These are phyloP conservation scores for Cicer yamashitae DNA, from an alignment of 306 rosid genomes.

Conservation along the genomic window DNA sequence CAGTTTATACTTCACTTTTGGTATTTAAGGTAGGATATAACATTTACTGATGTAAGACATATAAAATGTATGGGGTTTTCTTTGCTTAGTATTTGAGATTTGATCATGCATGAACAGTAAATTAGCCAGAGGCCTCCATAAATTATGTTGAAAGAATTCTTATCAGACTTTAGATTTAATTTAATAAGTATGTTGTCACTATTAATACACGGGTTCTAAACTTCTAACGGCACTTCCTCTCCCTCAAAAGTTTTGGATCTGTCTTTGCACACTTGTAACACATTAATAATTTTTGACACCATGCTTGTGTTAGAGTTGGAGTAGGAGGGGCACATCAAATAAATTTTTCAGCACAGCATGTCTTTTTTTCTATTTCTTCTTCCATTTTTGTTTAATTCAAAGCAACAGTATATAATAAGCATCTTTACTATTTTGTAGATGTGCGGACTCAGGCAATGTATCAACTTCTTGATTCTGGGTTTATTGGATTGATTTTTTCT, in stretches of 20 bases:
- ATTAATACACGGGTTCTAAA: not conserved
- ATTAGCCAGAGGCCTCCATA: constrained; percentile 10
- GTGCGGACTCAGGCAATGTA: constrained; percentile 95
- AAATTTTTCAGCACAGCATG: not conserved
- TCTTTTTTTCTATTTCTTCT: not conserved
- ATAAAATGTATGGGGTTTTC: constrained; percentile 1
- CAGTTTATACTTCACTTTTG: not conserved
- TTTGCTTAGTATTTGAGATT: not conserved
- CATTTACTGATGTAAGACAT: constrained; percentile 2
- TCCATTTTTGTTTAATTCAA: not conserved
- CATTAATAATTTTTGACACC: not conserved
- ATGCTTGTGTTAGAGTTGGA: constrained; percentile 20
- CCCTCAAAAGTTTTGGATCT: constrained; percentile 10
- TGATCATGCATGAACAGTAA: not conserved
- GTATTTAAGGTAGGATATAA: constrained; percentile 23
- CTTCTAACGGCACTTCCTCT: constrained; percentile 13
- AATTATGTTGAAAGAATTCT: constrained; percentile 23
- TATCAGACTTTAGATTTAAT: constrained; percentile 7
- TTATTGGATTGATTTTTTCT: constrained; percentile 94
- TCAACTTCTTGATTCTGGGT: constrained; percentile 98
- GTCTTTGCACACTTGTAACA: not conserved
- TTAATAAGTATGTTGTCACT: not conserved
- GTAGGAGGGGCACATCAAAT: constrained; percentile 16
- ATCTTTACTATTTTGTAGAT: constrained; percentile 56
- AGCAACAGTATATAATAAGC: not conserved